phyloP scores from a whole-genome alignment of 768 basidiomycete genomes.

The Leccinum fibrillosum region DNA sequence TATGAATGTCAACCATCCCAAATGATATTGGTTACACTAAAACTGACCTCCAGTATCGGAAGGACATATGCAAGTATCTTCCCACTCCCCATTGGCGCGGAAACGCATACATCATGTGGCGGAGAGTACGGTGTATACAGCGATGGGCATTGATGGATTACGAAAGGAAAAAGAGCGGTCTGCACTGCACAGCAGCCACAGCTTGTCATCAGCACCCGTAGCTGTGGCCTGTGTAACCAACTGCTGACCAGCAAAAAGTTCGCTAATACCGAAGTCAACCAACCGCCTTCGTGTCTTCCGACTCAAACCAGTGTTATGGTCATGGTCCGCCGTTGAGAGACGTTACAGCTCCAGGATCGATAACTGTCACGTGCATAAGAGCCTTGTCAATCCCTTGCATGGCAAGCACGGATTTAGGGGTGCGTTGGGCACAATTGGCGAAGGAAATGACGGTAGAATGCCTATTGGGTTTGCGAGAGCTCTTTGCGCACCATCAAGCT shows the following conservation, averaged over 20 bases:
- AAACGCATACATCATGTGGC: conserved; percentile 84
- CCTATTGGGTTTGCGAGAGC: conserved; percentile 22
- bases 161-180: conserved; percentile 79
- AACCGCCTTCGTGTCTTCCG: conserved; percentile 60
- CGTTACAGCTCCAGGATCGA: conserved; percentile 50
- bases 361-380: conserved; percentile 63
- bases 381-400: conserved; percentile 78
- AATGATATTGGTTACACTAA: neutral
- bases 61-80: conserved; percentile 96
- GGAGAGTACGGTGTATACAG: conserved; percentile 66
- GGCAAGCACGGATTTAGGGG: conserved; percentile 66
- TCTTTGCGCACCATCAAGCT: neutral
- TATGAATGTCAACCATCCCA: neutral
- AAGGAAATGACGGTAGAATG: conserved; percentile 65
- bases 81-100: conserved; percentile 96
- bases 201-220: conserved; percentile 14
- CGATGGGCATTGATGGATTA: conserved; percentile 50
- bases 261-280: conserved; percentile 70
- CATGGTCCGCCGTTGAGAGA: conserved; percentile 34
- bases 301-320: conserved; percentile 50
- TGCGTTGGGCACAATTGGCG: conserved; percentile 60
- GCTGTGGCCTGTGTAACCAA: neutral
- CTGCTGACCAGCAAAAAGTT: conserved; percentile 81
- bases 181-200: conserved; percentile 59
- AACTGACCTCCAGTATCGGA: conserved; percentile 80